Percentiles rank a stretch among this genome's conserved stretches.
Conservation (phyloP, 768 basidiomycete species). For the Suillus placidus region DNA sequence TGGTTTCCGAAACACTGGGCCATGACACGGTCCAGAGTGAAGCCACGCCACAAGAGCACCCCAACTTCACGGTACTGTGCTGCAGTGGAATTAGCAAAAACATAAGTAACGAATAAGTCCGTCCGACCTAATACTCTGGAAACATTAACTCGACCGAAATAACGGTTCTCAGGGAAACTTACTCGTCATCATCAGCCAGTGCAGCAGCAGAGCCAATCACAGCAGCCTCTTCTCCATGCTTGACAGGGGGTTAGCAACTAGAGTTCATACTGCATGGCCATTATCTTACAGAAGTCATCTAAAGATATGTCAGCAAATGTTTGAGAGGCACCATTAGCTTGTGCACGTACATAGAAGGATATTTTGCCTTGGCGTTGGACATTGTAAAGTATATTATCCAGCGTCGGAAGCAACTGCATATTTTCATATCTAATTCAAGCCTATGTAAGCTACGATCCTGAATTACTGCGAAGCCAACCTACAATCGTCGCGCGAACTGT, state of each 20-base stretch:
- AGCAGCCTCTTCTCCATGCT: conserved; percentile 92
- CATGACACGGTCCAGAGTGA: conserved; percentile 79
- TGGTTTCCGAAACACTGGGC: conserved; percentile 89
- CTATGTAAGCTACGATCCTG: not conserved
- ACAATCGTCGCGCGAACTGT: conserved; percentile 66
- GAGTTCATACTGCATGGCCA: conserved; percentile 1
- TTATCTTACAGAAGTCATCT: conserved; percentile 82
- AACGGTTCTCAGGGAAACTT: conserved; percentile 31
- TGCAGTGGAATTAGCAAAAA: conserved; percentile 28
- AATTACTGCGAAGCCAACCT: conserved; percentile 20
- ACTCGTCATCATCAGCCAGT: conserved; percentile 84
- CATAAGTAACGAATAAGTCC: not conserved
- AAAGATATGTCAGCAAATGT: conserved; percentile 4
- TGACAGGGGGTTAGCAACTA: conserved; percentile 15
- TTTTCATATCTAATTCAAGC: conserved; percentile 59
- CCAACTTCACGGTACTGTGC: conserved; percentile 95
- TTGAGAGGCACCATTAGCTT: conserved; percentile 7
- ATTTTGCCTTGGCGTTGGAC: conserved; percentile 94
- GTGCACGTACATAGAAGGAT: conserved; percentile 75
- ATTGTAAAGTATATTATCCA: conserved; percentile 90
- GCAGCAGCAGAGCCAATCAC: conserved; percentile 90
- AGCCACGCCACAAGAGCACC: conserved; percentile 87
- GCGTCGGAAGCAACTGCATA: conserved; percentile 77
- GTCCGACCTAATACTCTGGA: conserved; percentile 70
- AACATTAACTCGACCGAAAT: not conserved